Conservation (phyloP, 768 basidiomycete genomes). For the Trametes sanguinea region DNA sequence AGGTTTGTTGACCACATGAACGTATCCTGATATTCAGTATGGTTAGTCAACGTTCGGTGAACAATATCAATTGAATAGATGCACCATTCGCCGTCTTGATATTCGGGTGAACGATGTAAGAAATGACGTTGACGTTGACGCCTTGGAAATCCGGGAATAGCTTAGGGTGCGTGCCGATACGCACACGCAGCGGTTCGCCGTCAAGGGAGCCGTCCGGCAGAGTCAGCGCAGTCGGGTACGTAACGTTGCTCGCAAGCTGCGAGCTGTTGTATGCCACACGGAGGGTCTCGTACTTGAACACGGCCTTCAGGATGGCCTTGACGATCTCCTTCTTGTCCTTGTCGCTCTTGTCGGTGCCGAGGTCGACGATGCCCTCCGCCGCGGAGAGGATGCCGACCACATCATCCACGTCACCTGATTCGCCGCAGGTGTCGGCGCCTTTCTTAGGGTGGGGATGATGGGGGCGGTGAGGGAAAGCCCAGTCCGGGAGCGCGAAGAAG, state of each 20-base stretch:
- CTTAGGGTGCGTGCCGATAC: conserved; percentile 38
- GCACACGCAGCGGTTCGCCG: conserved; percentile 47
- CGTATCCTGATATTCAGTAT: conserved; percentile 37
- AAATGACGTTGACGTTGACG: conserved; percentile 48
- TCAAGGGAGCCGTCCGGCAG: conserved; percentile 46
- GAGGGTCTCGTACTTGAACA: conserved; percentile 61
- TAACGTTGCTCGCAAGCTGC: conserved; percentile 54
- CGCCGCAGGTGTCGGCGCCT: conserved; percentile 8
- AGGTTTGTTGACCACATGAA: conserved; percentile 58
- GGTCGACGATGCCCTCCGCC: conserved; percentile 33
- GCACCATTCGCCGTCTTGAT: conserved; percentile 53
- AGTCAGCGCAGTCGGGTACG: conserved; percentile 50
- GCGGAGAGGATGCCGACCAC: conserved; percentile 32
- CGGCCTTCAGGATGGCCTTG: conserved; percentile 52
- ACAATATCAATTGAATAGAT: conserved; percentile 5
- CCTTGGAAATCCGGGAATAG: conserved; percentile 25
- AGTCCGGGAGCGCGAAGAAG: conserved; percentile 54
- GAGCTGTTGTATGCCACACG: conserved; percentile 39
- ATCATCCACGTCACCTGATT: conserved; percentile 5
- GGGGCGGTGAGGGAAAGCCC: conserved; percentile 38
- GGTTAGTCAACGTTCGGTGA: neutral
- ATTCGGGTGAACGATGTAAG: conserved; percentile 44
- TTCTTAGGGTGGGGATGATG: conserved; percentile 16
- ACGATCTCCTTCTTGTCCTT: conserved; percentile 49
- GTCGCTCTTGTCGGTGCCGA: conserved; percentile 38